Evolutionary conservation across 331 rosid species (phyloP).

Genomic region (Ulmus americana): DNA sequence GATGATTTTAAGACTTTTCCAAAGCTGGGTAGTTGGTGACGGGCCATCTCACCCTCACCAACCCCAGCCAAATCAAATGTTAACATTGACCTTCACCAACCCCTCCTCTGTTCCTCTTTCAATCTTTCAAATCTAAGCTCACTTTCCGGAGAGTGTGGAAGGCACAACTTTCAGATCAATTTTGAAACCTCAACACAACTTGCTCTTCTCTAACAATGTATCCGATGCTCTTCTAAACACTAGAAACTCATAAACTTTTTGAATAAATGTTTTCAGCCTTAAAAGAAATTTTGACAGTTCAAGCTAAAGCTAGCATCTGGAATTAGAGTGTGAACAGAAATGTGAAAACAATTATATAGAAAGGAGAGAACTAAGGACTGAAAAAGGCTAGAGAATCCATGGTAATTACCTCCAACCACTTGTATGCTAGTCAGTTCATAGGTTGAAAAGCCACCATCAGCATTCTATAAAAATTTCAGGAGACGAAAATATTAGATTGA

Average conservation of each 20-base stretch:
- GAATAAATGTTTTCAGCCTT: no score
- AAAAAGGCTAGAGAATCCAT: background rate
- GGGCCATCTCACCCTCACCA: background rate
- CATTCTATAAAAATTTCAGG: slow-evolving; percentile 44
- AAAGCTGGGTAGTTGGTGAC: slow-evolving; percentile 7
- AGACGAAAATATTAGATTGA: no score
- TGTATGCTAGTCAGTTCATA: slow-evolving; percentile 82
- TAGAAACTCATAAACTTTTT: no score
- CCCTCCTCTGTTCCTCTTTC: slow-evolving; percentile 5
- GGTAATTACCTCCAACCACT: slow-evolving; percentile 74
- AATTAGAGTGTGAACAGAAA: no score
- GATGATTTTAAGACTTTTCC: background rate
- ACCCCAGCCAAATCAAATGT: background rate
- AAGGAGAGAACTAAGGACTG: background rate
- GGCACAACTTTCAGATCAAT: slow-evolving; percentile 3
- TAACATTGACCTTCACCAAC: slow-evolving; percentile 15
- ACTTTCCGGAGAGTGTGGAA: background rate
- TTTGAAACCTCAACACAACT: slow-evolving; percentile 4
- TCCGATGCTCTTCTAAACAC: no score
- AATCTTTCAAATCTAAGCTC: slow-evolving; percentile 23
- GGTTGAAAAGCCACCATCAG: slow-evolving; percentile 72
- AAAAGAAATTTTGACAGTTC: no score
- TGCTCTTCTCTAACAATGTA: slow-evolving; percentile 32
- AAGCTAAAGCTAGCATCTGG: no score
- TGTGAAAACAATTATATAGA: slow-evolving; percentile 2